Evolutionary conservation across 371 early-diverging fungal species (phyloP), one percentile per base, ranked within the genome.

Genomic region (Dinochytrium kinnereticum): DNA sequence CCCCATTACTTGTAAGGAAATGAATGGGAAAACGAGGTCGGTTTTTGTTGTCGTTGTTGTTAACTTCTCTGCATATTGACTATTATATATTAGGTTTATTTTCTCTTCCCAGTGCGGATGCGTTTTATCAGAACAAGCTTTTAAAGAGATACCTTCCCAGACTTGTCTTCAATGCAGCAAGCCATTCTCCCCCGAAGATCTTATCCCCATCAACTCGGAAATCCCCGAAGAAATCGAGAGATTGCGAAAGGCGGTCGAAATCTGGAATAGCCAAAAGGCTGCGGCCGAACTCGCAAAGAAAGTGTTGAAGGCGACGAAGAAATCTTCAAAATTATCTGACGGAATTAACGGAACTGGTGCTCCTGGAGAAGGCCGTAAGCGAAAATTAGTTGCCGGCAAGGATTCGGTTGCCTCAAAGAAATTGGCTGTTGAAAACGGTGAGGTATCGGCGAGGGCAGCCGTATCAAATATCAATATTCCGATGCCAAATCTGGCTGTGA

Each of bases 1-100:
- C 73, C 98, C 98, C 0, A 84, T 98, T 17, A 92, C 97, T 0
- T 84, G 90, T 84, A 94, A 93, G 78, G 97, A 96, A 84, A 95
- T 98, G 95, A 96, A 94, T 76, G 97, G 97, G 15, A 92, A 92
- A 68, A 83, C 87, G 66, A 88, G 89, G 69, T 51, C 33, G n/a
- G 50, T 26, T 55, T 31, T 49, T 15, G 13, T 64, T 36, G 13
- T 13, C 13, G 13, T 21, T 34, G 3, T 71, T n/a, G n/a, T n/a
- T n/a, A n/a, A n/a, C n/a, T n/a, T n/a, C n/a, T n/a, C n/a, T n/a
- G n/a, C n/a, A n/a, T n/a, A n/a, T n/a, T n/a, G n/a, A n/a, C n/a
- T n/a, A n/a, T 55, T 30, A 55, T 55, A 26, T 26, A 15, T 37
- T 13, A 61, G 61, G 36, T 96, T 96, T 78, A 90, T 92, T 21